These are phyloP conservation scores for Saccharomycopsis vini DNA, from an alignment of 805 yeast species.

Conservation along the genomic window DNA sequence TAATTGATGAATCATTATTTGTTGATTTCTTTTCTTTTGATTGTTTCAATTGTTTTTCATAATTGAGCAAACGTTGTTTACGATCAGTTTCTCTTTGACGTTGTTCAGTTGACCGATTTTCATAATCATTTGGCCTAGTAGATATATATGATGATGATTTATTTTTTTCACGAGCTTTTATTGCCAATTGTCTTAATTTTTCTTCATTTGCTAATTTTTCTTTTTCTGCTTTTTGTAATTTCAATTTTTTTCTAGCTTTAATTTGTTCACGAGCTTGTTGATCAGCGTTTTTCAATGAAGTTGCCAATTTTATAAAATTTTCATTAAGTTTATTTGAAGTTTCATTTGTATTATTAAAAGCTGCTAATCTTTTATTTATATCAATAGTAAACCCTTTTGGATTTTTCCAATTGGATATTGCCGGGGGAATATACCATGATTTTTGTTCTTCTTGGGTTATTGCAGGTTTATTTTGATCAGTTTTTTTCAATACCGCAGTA, in stretches of 20 bases:
- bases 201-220: conserved; percentile 43
- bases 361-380: conserved; percentile 66
- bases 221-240: conserved; percentile 40
- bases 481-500: conserved; percentile 61
- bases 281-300: conserved; percentile 67
- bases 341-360: conserved; percentile 35
- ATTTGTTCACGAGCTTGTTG: conserved; percentile 49
- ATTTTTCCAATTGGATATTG: conserved; percentile 93
- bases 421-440: conserved; percentile 83
- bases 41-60: conserved; percentile 37
- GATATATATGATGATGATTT: too few species aligned
- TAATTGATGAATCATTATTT: background rate
- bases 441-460: conserved; percentile 65
- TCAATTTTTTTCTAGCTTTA: conserved; percentile 39
- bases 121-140: conserved; percentile 15
- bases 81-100: conserved; percentile 33
- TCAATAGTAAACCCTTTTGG: conserved; percentile 82
- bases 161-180: conserved; percentile 31
- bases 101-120: too few species aligned
- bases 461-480: conserved; percentile 31
- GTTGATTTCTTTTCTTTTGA: conserved; percentile 23
- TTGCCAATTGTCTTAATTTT: conserved; percentile 41
- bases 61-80: conserved; percentile 36
- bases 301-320: conserved; percentile 53
- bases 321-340: conserved; percentile 36